Percentiles rank a stretch among this genome's conserved stretches.
Evolutionary conservation across 306 rosid species (phyloP).

Genomic region (Sindora glabra): DNA sequence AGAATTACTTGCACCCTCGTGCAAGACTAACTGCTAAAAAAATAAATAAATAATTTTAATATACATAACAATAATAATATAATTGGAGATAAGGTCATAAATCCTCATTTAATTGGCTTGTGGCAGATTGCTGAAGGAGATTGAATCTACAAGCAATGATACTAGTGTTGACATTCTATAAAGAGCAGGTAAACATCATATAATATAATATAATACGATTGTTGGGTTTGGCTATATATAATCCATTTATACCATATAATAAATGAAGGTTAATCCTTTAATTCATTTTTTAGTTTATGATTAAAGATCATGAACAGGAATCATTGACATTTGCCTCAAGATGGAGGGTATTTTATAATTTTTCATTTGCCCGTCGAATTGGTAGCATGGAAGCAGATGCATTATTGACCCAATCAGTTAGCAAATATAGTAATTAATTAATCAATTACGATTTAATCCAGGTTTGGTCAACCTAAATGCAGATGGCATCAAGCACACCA

Average conservation of each 20-base stretch:
- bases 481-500: neutral
- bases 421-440: too few species aligned
- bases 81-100: too few species aligned
- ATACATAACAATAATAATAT: too few species aligned
- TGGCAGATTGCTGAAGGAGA: constrained; percentile 2
- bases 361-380: too few species aligned
- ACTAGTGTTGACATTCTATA: neutral
- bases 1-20: too few species aligned
- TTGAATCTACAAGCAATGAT: constrained; percentile 33
- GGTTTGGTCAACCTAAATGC: too few species aligned
- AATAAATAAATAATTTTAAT: too few species aligned
- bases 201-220: neutral
- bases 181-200: neutral
- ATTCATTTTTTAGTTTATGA: neutral
- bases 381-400: too few species aligned
- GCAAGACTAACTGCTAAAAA: too few species aligned
- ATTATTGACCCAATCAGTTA: too few species aligned
- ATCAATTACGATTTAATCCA: too few species aligned
- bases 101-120: neutral
- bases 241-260: neutral
- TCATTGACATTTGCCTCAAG: constrained; percentile 2
- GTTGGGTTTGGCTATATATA: neutral
- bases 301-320: neutral
- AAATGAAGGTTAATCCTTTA: neutral
- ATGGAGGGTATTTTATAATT: too few species aligned